Evolutionary conservation across 495 filamentous ascomycete species (phyloP).

Genomic region (Neurospora sp.): DNA sequence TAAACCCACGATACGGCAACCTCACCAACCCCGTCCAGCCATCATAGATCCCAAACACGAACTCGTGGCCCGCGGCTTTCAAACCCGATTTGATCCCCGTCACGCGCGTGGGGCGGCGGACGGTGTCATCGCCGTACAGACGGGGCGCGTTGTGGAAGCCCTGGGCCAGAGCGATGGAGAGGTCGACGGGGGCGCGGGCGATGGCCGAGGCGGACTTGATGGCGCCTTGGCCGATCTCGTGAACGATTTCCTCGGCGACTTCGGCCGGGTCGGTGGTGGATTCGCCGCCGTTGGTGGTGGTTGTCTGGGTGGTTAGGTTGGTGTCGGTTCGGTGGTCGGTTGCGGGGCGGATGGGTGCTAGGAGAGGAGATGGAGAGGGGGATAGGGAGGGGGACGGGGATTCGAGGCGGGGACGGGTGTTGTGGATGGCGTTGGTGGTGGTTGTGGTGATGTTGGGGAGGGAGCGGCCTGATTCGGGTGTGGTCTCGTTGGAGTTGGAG

Average conservation of each 20-base stretch:
- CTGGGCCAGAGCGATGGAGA: conserved; percentile 63
- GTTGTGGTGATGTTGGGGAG: conserved; percentile 7
- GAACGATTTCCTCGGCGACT: conserved; percentile 25
- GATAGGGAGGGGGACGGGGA: background rate
- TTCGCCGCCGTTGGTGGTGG: conserved; percentile 20
- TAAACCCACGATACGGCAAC: conserved; percentile 49
- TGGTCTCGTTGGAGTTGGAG: background rate
- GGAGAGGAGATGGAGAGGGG: background rate
- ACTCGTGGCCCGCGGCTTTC: conserved; percentile 55
- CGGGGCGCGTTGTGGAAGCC: conserved; percentile 79
- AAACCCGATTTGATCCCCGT: conserved; percentile 60
- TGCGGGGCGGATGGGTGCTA: background rate
- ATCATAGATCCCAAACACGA: conserved; percentile 61
- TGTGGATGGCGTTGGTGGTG: conserved; percentile 12
- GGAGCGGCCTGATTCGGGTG: background rate
- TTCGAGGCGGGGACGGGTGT: background rate
- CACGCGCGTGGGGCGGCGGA: conserved; percentile 43
- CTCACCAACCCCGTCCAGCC: conserved; percentile 60
- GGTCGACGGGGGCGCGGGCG: conserved; percentile 50
- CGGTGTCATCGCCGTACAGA: conserved; percentile 50
- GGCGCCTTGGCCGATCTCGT: conserved; percentile 38
- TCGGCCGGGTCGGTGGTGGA: conserved; percentile 17
- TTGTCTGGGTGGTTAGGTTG: conserved; percentile 5
- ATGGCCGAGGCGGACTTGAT: conserved; percentile 37
- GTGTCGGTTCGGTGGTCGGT: conserved; percentile 5